These are phyloP conservation scores for Podaxis carcinomalis DNA, from an alignment of 768 basidiomycete species.

Conservation along the genomic window DNA sequence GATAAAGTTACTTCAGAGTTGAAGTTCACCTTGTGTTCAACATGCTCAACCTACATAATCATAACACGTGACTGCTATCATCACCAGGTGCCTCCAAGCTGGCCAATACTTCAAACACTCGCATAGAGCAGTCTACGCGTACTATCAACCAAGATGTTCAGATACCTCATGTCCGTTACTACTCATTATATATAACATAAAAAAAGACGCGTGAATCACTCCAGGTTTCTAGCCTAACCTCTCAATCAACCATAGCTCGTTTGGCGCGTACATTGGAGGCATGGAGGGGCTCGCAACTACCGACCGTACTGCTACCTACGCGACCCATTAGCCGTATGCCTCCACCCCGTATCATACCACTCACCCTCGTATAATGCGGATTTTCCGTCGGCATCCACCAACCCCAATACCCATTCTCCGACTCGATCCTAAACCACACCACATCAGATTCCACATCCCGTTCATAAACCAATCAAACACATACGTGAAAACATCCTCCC, in stretches of 20 bases:
- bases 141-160: background rate
- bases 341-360: background rate
- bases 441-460: background rate
- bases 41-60: background rate
- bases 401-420: conserved; percentile 10
- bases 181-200: background rate
- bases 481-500: conserved; percentile 8
- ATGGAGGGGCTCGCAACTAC: background rate
- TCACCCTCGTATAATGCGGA: conserved; percentile 3
- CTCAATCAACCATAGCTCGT: conserved; percentile 7
- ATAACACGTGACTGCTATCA: background rate
- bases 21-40: background rate
- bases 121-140: background rate
- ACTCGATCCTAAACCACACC: background rate
- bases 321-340: background rate
- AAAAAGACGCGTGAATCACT: background rate
- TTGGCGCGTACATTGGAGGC: conserved; percentile 5
- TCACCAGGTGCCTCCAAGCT: background rate
- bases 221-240: background rate
- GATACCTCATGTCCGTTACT: background rate
- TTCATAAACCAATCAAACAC: background rate
- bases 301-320: background rate
- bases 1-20: background rate
- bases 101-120: background rate
- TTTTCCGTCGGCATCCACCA: conserved; percentile 9